Evolutionary conservation across 2,329 filamentous ascomycete genomes (phyloP), one percentile per base, ranked within the genome.

Genomic region (Cyclaneusma minus): DNA sequence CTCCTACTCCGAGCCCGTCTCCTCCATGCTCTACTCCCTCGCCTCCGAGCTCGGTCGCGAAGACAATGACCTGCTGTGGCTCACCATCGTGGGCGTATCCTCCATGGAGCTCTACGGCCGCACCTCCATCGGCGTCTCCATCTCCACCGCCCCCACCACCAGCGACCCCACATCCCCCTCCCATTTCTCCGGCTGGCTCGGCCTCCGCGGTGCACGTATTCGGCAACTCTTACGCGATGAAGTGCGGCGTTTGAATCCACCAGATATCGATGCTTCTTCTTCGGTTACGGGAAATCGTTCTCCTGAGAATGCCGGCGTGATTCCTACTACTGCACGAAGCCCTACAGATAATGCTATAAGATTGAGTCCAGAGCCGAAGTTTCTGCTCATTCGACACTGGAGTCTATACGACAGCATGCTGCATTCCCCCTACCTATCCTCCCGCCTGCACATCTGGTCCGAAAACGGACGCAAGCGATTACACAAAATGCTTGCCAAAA

Each of bases 361-460:
- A 13, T 59, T 98, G 20, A 93, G 85, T 0, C 89, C 89, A 0
- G 89, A 98, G 45, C 91, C 89, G 7, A 78, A 81, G 21, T 93
- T 98, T 39, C 65, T 95, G 14, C 67, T 98, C 1, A 81, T 95
- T 28, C 66, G 89, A 17, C 89, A 98, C 49, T 98, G 89, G 89
- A 93, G 83, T 40, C 60, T 98, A 9, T 95, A 95, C 50, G 89
- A 98, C 45, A 93, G 84, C 49, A 95, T 98, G 89, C 64, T 95
- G 8, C 89, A 98, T 49, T 94, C 85, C 0, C 85, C 87, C 0
- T 95, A 94, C 44, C 68, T 98, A 4, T 87, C 91, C 32, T 82
- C 87, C 3, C 70, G 83, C 16, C 64, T 98, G 23, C 87, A 91
- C 51, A 84, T 93, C 24, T 98, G 89, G 87, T 91, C 76, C 33